Percentiles rank a stretch among this genome's conserved stretches.
Evolutionary conservation across 768 basidiomycete genomes (phyloP).

Genomic region (Collybia mongolica): DNA sequence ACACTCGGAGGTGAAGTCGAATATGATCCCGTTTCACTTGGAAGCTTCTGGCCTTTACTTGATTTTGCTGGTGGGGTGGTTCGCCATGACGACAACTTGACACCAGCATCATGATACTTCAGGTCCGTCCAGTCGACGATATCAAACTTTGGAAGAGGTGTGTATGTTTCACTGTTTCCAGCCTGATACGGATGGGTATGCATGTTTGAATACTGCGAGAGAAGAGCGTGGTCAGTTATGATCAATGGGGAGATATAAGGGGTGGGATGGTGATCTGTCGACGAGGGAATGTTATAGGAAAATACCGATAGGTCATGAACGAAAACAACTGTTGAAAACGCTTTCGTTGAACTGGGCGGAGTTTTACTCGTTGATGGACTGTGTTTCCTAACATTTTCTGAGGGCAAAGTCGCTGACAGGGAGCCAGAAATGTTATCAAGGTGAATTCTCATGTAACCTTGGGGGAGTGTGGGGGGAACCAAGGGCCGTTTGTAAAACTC

Average conservation of each 20-base stretch:
- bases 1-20: constrained; percentile 10
- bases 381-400: background rate
- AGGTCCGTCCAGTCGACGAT: constrained; percentile 62
- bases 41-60: constrained; percentile 32
- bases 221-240: constrained; percentile 69
- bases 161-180: constrained; percentile 14
- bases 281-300: constrained; percentile 33
- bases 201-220: constrained; percentile 48
- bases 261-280: constrained; percentile 9
- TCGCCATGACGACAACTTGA: constrained; percentile 65
- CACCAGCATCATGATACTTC: constrained; percentile 35
- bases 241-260: constrained; percentile 61
- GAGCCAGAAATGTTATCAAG: constrained; percentile 38
- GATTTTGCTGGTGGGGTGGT: too few relatives aligned
- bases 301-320: constrained; percentile 56
- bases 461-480: constrained; percentile 47
- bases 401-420: constrained; percentile 19
- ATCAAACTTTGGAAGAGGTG: constrained; percentile 53
- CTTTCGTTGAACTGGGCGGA: background rate
- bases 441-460: constrained; percentile 54
- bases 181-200: constrained; percentile 41
- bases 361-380: background rate
- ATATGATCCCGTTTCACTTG: constrained; percentile 12
- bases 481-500: constrained; percentile 60
- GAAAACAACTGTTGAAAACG: constrained; percentile 2